Evolutionary conservation across 2,329 filamentous ascomycete genomes (phyloP).

Genomic region (Lachnellula hyalina): DNA sequence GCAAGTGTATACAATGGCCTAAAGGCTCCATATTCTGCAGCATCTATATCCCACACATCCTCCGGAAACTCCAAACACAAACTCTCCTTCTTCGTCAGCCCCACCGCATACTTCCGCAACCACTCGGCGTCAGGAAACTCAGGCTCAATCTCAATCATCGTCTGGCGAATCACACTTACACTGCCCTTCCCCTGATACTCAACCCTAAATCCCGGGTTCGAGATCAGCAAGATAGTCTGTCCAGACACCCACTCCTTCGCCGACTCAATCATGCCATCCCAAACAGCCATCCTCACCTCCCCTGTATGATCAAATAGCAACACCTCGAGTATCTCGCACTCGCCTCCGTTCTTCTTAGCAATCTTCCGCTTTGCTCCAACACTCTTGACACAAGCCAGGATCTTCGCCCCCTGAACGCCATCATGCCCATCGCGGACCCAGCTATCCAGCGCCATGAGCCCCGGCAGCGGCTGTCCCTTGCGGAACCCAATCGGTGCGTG

Average conservation of each 20-base stretch:
- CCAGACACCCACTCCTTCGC: constrained; percentile 41
- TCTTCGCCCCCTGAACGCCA: constrained; percentile 39
- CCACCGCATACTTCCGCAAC: constrained; percentile 44
- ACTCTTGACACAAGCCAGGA: constrained; percentile 54
- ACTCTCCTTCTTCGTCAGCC: constrained; percentile 43
- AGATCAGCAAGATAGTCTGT: constrained; percentile 45
- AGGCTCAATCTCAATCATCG: constrained; percentile 53
- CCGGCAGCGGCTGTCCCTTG: constrained; percentile 34
- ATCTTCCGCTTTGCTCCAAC: constrained; percentile 48
- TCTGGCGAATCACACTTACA: constrained; percentile 34
- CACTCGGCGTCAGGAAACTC: constrained; percentile 47
- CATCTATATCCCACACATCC: constrained; percentile 35
- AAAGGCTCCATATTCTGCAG: constrained; percentile 30
- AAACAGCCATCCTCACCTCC: constrained; percentile 48
- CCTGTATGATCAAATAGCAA: constrained; percentile 54
- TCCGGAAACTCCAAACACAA: constrained; percentile 45
- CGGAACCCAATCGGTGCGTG: constrained; percentile 43
- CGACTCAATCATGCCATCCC: constrained; percentile 44
- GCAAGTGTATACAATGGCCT: constrained; percentile 38
- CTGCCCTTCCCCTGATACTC: constrained; percentile 21
- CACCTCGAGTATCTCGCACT: constrained; percentile 44
- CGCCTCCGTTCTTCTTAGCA: constrained; percentile 40
- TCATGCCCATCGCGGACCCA: constrained; percentile 52
- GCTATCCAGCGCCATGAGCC: constrained; percentile 51
- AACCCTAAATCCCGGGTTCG: constrained; percentile 28